Conservation (phyloP, 2,329 filamentous ascomycete species). For the Paraconiothyrium sp. region DNA sequence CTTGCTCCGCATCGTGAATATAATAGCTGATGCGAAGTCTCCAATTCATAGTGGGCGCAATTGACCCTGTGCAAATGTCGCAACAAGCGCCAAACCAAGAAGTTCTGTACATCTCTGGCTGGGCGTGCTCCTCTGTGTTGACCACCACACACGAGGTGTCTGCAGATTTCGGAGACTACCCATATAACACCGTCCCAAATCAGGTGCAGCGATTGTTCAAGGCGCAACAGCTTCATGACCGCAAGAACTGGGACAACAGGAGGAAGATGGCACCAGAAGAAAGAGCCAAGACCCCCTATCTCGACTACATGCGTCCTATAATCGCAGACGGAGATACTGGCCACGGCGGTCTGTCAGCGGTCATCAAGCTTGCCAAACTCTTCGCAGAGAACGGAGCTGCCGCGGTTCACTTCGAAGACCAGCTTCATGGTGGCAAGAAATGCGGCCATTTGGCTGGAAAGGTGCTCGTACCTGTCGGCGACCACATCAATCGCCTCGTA, state of each 20-base stretch:
- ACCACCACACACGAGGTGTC: slow-evolving; percentile 97
- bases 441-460: slow-evolving; percentile 97
- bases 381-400: slow-evolving; percentile 98
- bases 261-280: slow-evolving; percentile 79
- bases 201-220: slow-evolving; percentile 97
- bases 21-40: slow-evolving; percentile 39
- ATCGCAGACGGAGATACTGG: slow-evolving; percentile 95
- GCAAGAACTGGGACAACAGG: slow-evolving; percentile 90
- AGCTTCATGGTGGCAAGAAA: slow-evolving; percentile 97
- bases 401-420: slow-evolving; percentile 96
- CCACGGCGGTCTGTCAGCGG: slow-evolving; percentile 90
- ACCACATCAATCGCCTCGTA: slow-evolving; percentile 94
- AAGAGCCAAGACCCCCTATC: slow-evolving; percentile 79
- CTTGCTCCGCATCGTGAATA: slow-evolving; percentile 31
- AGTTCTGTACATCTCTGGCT: slow-evolving; percentile 94
- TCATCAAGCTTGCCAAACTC: slow-evolving; percentile 94
- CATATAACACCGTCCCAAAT: slow-evolving; percentile 98
- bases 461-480: slow-evolving; percentile 89
- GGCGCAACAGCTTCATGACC: slow-evolving; percentile 95
- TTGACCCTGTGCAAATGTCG: slow-evolving; percentile 99
- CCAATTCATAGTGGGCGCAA: slow-evolving; percentile 79
- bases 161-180: slow-evolving; percentile 97
- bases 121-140: slow-evolving; percentile 94
- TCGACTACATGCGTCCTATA: slow-evolving; percentile 93
- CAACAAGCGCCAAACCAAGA: slow-evolving; percentile 97